phyloP scores from a whole-genome alignment of 768 basidiomycete species.

The Rhizopogon roseolus region DNA sequence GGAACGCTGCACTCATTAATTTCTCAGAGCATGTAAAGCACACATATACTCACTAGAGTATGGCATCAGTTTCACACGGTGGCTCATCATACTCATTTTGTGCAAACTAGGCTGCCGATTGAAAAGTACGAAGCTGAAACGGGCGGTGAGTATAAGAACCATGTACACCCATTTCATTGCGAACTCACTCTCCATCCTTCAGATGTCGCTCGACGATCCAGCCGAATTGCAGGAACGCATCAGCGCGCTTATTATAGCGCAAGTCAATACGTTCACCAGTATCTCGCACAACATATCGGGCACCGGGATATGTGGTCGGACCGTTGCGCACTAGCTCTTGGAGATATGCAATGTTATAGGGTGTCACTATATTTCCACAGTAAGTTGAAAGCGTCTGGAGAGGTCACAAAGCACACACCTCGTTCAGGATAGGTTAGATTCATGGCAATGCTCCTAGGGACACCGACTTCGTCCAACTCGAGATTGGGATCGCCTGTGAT shows the following conservation, averaged over 20 bases:
- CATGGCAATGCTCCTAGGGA: slow-evolving; percentile 94
- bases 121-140: slow-evolving; percentile 78
- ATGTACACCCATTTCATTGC: background rate
- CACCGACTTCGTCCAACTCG: slow-evolving; percentile 94
- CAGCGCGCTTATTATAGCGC: slow-evolving; percentile 92
- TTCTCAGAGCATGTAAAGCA: slow-evolving; percentile 4
- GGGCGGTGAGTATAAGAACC: slow-evolving; percentile 13
- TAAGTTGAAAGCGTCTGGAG: slow-evolving; percentile 3
- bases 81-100: slow-evolving; percentile 99
- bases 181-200: slow-evolving; percentile 94
- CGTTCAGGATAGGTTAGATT: slow-evolving; percentile 96
- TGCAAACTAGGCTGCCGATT: slow-evolving; percentile 98
- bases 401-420: slow-evolving; percentile 43
- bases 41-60: slow-evolving; percentile 78
- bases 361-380: slow-evolving; percentile 62
- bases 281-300: slow-evolving; percentile 94
- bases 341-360: slow-evolving; percentile 92
- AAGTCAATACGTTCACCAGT: slow-evolving; percentile 97
- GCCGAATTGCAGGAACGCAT: slow-evolving; percentile 93
- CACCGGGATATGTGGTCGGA: slow-evolving; percentile 92
- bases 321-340: slow-evolving; percentile 95
- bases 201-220: slow-evolving; percentile 98
- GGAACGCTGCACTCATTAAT: slow-evolving; percentile 63
- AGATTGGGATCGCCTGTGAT: slow-evolving; percentile 99
- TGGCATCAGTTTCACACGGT: slow-evolving; percentile 94